Base-by-base conservation (phyloP, 495 filamentous ascomycete genomes). In the Penicillium paradoxum region DNA sequence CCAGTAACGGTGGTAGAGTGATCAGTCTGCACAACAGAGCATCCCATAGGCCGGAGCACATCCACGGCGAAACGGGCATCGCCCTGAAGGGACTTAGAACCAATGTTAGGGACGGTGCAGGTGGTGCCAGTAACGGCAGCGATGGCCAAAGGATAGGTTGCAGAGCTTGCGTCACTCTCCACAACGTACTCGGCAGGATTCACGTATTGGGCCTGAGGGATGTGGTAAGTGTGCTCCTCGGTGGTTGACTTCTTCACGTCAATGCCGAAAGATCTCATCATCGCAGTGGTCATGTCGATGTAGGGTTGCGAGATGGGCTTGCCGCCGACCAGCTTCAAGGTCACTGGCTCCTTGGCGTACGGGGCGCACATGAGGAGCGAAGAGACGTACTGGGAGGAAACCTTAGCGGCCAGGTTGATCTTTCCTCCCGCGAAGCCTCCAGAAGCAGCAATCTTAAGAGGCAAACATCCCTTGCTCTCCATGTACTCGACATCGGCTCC, bases 371-470 rank as follows among this genome's bases (percentile, higher is more conserved):
- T 96, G 24, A 99, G 77, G 43, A 99, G 78, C 5, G 91, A 95
- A 1, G 92, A 97, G 29, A 99, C 93, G 57, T 96, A 99, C 73
- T 99, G 93, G 8, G 91, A 97, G 5, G 92, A 97, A 30, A 97
- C 84, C 45, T 90, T 97, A 2, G 93, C 93, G 39, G 91, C 89
- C 48, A 97, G 80, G 54, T 93, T 86, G 60, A 99, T 97, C 15
- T 83, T 82, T 33, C 95, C 91, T 36, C 95, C 95, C n/a, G 82
- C 83, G 64, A 99, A 88, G 11, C 93, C 93, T 37, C 84, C 84
- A 37, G 83, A 86, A 24, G 93, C 91, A 41, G 83, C 78, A 30
- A 99, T 87, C 51, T 86, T 80, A 1, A 99, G 72, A 6, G 93
- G 93, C 43, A 99, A 72, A 69, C 91, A 90, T 53, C 85, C 80